Conservation (phyloP, 192 early-diverging fungal species). For the Coemansia umbellata region DNA sequence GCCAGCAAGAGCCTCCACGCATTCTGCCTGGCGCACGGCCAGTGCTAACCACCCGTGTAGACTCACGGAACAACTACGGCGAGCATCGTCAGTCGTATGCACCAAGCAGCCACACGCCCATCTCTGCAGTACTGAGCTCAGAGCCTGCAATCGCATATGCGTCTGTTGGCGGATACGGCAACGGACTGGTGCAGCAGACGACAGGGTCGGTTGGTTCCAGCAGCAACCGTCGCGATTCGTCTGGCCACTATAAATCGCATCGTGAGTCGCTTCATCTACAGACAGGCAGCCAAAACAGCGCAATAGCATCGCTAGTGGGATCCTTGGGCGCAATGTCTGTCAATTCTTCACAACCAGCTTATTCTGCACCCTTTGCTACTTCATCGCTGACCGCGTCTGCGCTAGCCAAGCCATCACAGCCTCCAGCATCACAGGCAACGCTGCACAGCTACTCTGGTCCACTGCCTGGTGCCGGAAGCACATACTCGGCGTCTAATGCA, state of each 20-base stretch:
- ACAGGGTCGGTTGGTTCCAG: neutral
- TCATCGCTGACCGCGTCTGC: slow-evolving; percentile 7
- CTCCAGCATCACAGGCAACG: slow-evolving; percentile 12
- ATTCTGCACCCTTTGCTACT: neutral
- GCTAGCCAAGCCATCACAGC: slow-evolving; percentile 1
- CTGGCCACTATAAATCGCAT: neutral
- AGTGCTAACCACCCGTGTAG: slow-evolving; percentile 4
- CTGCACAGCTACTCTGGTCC: neutral
- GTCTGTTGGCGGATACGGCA: neutral
- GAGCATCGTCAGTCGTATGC: slow-evolving; percentile 11
- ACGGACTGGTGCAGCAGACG: neutral
- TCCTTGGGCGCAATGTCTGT: slow-evolving; percentile 36
- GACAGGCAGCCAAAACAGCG: neutral
- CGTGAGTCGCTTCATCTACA: too few species aligned
- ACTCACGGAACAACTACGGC: slow-evolving; percentile 6
- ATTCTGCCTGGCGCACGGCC: slow-evolving; percentile 8
- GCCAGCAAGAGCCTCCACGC: neutral
- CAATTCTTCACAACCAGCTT: slow-evolving; percentile 4
- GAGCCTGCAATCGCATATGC: neutral
- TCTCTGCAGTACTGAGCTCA: slow-evolving; percentile 15
- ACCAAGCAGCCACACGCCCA: slow-evolving; percentile 15
- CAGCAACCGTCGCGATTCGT: neutral
- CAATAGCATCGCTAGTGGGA: slow-evolving; percentile 22
- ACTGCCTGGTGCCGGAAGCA: neutral
- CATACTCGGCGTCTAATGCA: neutral